phyloP scores from a whole-genome alignment of 169 alveolate species.

The Theileria annulata region DNA sequence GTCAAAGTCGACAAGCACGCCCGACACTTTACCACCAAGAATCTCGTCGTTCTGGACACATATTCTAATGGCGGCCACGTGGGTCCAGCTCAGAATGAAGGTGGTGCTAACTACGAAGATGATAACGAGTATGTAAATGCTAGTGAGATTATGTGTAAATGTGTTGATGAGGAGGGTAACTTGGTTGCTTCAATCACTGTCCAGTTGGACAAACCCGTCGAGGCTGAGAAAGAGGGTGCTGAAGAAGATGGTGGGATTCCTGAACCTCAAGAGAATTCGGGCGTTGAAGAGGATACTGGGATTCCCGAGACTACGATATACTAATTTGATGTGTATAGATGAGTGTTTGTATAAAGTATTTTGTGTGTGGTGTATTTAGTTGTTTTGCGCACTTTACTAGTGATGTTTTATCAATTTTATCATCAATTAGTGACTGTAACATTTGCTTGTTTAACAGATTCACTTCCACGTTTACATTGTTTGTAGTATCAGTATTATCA shows the following conservation, averaged over 20 bases:
- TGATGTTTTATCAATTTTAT: not conserved
- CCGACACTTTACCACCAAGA: slow-evolving; percentile 3
- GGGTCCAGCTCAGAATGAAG: not conserved
- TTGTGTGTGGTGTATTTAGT: not conserved
- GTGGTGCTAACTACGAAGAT: not conserved
- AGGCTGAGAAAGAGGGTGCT: not conserved
- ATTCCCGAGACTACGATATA: not conserved
- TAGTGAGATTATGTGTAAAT: slow-evolving; percentile 25
- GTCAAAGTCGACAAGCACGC: slow-evolving; percentile 27
- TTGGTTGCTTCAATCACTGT: slow-evolving; percentile 47
- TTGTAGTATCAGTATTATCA: not conserved
- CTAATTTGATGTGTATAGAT: not conserved
- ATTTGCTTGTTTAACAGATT: not conserved
- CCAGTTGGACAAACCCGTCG: not conserved
- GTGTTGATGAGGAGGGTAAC: slow-evolving; percentile 36
- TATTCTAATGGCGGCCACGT: not conserved
- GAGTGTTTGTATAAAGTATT: not conserved
- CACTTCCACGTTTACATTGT: not conserved
- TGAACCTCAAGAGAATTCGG: no score
- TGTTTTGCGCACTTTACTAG: not conserved
- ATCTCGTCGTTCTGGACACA: slow-evolving; percentile 29
- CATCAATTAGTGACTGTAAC: not conserved
- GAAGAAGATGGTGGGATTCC: not conserved
- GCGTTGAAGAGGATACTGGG: not conserved
- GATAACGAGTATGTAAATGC: not conserved